Evolutionary conservation across 805 yeast genomes (phyloP), one percentile per base, ranked within the genome.

Genomic region (Suhomyces sp.): DNA sequence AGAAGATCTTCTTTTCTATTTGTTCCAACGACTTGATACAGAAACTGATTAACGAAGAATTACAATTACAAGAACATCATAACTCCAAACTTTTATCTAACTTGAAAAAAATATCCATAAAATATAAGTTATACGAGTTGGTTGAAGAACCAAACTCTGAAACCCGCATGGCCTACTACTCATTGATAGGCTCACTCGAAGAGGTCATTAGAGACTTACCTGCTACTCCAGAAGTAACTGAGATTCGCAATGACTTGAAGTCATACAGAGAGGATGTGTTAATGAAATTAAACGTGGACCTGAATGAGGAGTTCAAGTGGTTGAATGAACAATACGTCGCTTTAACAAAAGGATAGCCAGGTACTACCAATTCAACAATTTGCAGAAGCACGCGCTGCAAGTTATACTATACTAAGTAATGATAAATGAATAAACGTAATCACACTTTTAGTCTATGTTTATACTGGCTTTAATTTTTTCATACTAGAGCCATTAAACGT

Each of bases 101-200:
- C 4, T 46, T 65, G 30, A 64, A 65, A 43, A 52, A 48, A 28
- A 34, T 64, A 7, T 62, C 68, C 5, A 52, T 56, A 23, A 60
- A 57, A 39, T 47, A 53, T 48, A 55, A 56, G 39, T 25, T 65
- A 4, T 57, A 56, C 38, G 33, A 36, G 2, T 34, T 56, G n/a
- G 43, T 39, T 6, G 44, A 43, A n/a, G 5, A 16, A 1, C 42
- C 40, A n/a, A 25, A 14, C 14, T 24, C 23, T 21, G 43, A 39
- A 11, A 25, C 38, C 9, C 28, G 51, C 12, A 41, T 48, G 28
- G 33, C 25, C 2, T 31, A 36, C 28, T 50, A 50, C 24, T 31
- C 51, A 25, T 30, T 50, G 10, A 27, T 51, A 8, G 14, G 19
- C 8, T 15, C 22, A 16, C 33, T 31, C 23, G 33, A 31, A 23